phyloP scores from a whole-genome alignment of 2,329 filamentous ascomycete species.

The Colletotrichum falcatum region DNA sequence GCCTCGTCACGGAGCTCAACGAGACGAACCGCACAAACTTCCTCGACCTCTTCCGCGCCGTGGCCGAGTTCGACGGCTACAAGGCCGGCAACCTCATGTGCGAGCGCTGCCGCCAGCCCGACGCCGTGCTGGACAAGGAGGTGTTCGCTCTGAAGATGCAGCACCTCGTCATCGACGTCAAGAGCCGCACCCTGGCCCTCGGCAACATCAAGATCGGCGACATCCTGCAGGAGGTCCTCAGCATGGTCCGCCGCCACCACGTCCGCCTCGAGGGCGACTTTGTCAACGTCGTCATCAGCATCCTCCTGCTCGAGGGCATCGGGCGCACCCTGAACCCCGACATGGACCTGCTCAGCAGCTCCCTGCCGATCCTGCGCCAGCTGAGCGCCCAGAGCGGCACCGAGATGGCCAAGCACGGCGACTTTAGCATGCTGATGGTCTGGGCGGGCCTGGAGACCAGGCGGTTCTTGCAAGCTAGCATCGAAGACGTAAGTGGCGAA shows the following conservation, averaged over 20 bases:
- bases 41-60: slow-evolving; percentile 92
- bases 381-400: slow-evolving; percentile 83
- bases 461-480: slow-evolving; percentile 88
- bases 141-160: slow-evolving; percentile 97
- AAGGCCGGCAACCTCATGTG: slow-evolving; percentile 96
- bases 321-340: slow-evolving; percentile 88
- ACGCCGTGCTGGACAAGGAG: slow-evolving; percentile 88
- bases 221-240: slow-evolving; percentile 88
- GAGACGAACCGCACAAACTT: slow-evolving; percentile 89
- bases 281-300: slow-evolving; percentile 97
- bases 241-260: slow-evolving; percentile 92
- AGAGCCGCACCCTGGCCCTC: slow-evolving; percentile 88
- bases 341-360: slow-evolving; percentile 86
- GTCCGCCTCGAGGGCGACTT: slow-evolving; percentile 97
- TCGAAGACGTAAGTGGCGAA: slow-evolving; percentile 78
- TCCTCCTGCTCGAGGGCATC: slow-evolving; percentile 93
- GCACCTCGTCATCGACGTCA: slow-evolving; percentile 91
- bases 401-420: slow-evolving; percentile 76
- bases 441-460: slow-evolving; percentile 93
- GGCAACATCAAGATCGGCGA: slow-evolving; percentile 97
- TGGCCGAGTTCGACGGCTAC: slow-evolving; percentile 97
- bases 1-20: slow-evolving; percentile 94
- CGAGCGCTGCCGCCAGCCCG: slow-evolving; percentile 91
- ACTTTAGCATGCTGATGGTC: slow-evolving; percentile 87
- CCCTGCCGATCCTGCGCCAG: slow-evolving; percentile 89